Conservation (phyloP, 345 rosid species). For the Cardamine resedifolia region DNA sequence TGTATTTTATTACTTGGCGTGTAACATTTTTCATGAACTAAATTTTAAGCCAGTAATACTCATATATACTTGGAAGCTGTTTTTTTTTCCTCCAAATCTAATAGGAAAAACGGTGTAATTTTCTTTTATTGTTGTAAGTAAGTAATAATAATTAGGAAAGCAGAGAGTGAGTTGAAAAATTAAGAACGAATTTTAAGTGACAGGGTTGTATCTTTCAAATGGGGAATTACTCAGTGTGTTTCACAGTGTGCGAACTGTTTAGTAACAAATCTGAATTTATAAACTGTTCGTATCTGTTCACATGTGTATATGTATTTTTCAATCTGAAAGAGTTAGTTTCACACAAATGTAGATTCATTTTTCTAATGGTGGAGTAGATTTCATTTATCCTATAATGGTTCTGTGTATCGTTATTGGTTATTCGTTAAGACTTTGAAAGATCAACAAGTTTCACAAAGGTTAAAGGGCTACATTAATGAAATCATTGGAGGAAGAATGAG, state of each 20-base stretch:
- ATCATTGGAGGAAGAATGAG: not conserved
- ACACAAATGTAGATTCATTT: not conserved
- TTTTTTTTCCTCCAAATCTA: not conserved
- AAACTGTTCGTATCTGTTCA: not conserved
- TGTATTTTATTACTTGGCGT: slow-evolving; percentile 23
- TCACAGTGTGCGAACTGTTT: not conserved
- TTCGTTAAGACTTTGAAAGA: not conserved
- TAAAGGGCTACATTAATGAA: not conserved
- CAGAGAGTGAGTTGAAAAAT: too few relatives aligned
- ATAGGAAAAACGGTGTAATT: too few relatives aligned
- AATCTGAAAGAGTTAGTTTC: not conserved
- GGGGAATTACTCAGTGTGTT: not conserved
- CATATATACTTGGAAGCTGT: not conserved
- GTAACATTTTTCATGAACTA: not conserved
- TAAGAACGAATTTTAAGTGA: not conserved
- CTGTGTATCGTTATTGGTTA: not conserved
- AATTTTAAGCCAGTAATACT: not conserved
- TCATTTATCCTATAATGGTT: not conserved
- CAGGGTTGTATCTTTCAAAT: not conserved
- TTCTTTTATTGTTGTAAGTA: not conserved
- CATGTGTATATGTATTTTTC: too few relatives aligned
- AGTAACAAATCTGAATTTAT: not conserved
- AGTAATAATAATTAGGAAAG: too few relatives aligned
- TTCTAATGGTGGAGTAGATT: not conserved
- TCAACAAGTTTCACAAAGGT: not conserved